Percentiles rank a stretch among this genome's conserved stretches.
phyloP scores from a whole-genome alignment of 2,329 filamentous ascomycete species.

The Aspergillus pseudoviridinutans region DNA sequence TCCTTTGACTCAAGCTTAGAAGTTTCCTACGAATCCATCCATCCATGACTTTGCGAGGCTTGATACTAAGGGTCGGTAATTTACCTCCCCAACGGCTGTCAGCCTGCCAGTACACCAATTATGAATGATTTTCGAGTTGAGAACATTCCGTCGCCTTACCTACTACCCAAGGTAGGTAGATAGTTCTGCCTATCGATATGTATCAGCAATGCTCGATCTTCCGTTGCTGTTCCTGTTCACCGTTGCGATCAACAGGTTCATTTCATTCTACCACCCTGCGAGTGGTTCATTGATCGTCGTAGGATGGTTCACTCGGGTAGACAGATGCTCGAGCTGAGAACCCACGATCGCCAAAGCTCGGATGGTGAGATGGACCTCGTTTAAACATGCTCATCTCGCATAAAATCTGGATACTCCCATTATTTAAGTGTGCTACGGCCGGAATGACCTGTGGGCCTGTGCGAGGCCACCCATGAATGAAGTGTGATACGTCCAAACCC shows the following conservation, averaged over 20 bases:
- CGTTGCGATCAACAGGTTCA: not conserved
- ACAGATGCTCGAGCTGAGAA: not conserved
- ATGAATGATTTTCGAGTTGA: not conserved
- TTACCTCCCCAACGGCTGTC: not conserved
- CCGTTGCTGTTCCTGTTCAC: not conserved
- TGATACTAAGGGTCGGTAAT: not conserved
- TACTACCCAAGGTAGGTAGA: too few species aligned
- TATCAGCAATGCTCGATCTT: not conserved
- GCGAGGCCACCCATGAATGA: not conserved
- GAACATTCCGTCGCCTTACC: not conserved
- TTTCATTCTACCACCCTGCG: not conserved
- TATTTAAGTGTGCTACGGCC: not conserved
- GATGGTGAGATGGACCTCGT: not conserved
- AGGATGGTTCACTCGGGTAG: not conserved
- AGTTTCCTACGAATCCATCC: not conserved
- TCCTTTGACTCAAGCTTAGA: not conserved
- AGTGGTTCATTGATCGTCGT: not conserved
- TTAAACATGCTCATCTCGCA: not conserved
- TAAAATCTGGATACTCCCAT: not conserved
- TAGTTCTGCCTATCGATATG: not conserved
- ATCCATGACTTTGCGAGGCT: not conserved
- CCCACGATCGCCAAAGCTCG: not conserved
- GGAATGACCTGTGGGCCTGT: not conserved
- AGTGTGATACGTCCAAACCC: not conserved
- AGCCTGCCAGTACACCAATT: not conserved